Percentiles rank a stretch among this genome's conserved stretches.
phyloP scores from a whole-genome alignment of 805 yeast species.

The Cyberlindnera petersonii region DNA sequence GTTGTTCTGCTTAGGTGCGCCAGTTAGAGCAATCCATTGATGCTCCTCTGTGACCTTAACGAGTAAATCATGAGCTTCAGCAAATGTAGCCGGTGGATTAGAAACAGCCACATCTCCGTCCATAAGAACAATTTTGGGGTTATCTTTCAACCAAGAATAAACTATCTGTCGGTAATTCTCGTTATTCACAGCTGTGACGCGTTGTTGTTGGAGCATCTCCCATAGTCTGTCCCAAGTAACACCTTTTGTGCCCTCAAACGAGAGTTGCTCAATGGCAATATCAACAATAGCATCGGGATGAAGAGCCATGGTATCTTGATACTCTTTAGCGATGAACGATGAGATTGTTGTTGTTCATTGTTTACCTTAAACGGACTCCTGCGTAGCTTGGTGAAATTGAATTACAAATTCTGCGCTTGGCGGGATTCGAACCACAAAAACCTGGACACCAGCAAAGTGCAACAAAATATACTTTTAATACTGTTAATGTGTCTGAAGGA shows the following conservation, averaged over 20 bases:
- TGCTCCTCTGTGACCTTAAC: constrained; percentile 48
- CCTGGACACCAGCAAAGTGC: too few species aligned
- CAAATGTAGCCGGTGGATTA: constrained; percentile 2
- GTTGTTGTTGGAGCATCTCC: constrained; percentile 23
- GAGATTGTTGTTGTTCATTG: not conserved
- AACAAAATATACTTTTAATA: too few species aligned
- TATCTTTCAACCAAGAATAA: constrained; percentile 36
- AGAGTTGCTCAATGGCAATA: constrained; percentile 30
- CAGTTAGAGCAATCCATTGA: constrained; percentile 56
- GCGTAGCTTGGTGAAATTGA: too few species aligned
- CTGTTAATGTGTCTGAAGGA: too few species aligned
- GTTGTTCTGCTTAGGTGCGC: constrained; percentile 47
- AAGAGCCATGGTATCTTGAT: constrained; percentile 3
- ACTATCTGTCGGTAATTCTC: constrained; percentile 31
- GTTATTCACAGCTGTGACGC: constrained; percentile 24
- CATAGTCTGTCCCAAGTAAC: constrained; percentile 31
- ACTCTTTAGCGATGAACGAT: not conserved
- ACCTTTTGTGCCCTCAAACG: constrained; percentile 34
- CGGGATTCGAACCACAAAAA: constrained; percentile 3
- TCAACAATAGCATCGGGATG: constrained; percentile 30
- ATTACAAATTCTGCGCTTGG: not conserved
- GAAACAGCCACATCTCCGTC: not conserved
- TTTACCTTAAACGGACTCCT: not conserved
- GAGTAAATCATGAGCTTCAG: constrained; percentile 10
- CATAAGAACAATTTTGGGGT: constrained; percentile 15